These are phyloP conservation scores for Sorghum bicolor DNA, from an alignment of 176 grass and related monocot species.

Conservation along the genomic window DNA sequence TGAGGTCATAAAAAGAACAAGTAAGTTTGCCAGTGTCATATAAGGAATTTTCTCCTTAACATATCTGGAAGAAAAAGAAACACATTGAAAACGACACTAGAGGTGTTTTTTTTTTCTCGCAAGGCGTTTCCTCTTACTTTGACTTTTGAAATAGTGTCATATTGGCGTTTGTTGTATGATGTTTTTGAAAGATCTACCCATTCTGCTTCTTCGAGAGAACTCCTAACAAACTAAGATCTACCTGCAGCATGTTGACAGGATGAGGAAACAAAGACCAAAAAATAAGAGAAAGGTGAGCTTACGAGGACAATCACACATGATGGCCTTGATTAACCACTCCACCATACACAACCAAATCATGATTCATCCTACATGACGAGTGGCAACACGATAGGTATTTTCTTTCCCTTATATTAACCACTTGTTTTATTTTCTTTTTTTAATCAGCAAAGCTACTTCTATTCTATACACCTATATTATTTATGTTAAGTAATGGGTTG, in stretches of 20 bases:
- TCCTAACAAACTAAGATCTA: background rate
- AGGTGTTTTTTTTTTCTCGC: no score
- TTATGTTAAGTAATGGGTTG: background rate
- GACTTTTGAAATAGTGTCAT: no score
- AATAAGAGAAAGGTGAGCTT: background rate
- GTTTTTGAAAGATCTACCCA: no score
- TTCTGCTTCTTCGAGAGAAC: background rate
- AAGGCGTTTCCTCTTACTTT: no score
- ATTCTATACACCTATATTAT: background rate
- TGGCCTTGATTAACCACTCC: slow-evolving; percentile 16
- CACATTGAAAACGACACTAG: no score
- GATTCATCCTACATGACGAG: background rate
- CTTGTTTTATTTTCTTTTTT: background rate
- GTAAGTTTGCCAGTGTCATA: no score
- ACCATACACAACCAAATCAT: background rate
- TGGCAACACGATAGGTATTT: background rate
- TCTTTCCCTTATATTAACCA: background rate
- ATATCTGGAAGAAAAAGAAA: no score
- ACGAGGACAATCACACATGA: slow-evolving; percentile 19
- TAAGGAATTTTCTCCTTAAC: no score
- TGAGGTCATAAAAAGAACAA: no score
- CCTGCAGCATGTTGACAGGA: background rate
- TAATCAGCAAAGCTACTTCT: background rate
- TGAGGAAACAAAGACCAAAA: background rate
- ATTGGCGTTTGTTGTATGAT: no score